phyloP scores from a whole-genome alignment of 2,329 filamentous ascomycete genomes.

The Epichloe coenophiala region DNA sequence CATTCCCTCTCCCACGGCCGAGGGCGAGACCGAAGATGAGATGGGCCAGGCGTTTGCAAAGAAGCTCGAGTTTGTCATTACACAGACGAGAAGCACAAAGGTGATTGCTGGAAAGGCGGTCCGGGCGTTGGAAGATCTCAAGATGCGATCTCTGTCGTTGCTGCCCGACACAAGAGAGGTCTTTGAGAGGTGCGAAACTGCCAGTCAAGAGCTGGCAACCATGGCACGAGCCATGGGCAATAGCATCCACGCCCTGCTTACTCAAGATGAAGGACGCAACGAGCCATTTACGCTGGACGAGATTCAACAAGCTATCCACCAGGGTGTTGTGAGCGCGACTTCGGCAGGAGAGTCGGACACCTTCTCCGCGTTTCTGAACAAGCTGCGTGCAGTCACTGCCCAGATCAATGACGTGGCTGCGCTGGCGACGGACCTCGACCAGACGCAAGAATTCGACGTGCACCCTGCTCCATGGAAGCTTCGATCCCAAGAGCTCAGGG shows the following conservation, averaged over 20 bases:
- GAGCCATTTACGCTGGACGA: constrained; percentile 56
- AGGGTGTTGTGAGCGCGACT: constrained; percentile 34
- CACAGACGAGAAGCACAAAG: constrained; percentile 69
- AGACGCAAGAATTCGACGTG: constrained; percentile 68
- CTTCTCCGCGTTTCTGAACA: constrained; percentile 53
- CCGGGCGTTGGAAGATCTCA: constrained; percentile 64
- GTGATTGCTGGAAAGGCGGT: constrained; percentile 69
- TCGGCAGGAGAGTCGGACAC: constrained; percentile 50
- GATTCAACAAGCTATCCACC: constrained; percentile 48
- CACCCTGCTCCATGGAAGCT: constrained; percentile 69
- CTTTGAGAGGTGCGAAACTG: constrained; percentile 57
- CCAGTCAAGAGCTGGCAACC: constrained; percentile 50
- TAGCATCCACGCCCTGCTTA: constrained; percentile 50
- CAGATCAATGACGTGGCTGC: constrained; percentile 58
- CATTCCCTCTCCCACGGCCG: constrained; percentile 26
- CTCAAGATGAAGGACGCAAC: constrained; percentile 54
- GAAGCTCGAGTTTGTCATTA: constrained; percentile 58
- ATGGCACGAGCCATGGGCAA: constrained; percentile 55
- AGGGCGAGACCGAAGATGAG: constrained; percentile 43
- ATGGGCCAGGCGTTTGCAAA: constrained; percentile 52
- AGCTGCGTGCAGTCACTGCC: constrained; percentile 49
- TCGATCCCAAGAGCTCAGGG: constrained; percentile 67
- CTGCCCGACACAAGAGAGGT: constrained; percentile 50
- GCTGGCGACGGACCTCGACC: constrained; percentile 55
- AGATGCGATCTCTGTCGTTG: constrained; percentile 60